Base-by-base conservation (phyloP, 208 protist genomes). In the Herpetomonas tarakana region DNA sequence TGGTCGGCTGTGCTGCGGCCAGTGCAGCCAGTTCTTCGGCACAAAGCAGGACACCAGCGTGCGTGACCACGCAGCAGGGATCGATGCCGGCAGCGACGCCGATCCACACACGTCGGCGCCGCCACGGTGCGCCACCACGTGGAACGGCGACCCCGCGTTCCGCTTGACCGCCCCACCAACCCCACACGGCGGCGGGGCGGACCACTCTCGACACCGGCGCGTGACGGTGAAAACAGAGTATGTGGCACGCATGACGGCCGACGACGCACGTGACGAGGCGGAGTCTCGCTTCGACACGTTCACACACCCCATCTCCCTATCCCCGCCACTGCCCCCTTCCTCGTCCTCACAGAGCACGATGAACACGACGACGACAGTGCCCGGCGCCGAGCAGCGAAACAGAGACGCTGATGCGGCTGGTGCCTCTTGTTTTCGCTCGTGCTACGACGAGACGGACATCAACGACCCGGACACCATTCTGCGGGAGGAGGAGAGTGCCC, bases 21-120 rank as follows among this genome's bases (percentile, higher is more conserved):
- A 77, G 39, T 90, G 83, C 68, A 79, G 78, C 35, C 76, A 64
- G 14, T 78, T 73, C 59, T 63, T 78, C 26, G 78, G 83, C 18
- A 78, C 70, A 30, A 71, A 76, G 52, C 75, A 81, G 49, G 71
- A 81, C 67, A 81, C 69, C 14, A 73, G 56, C 21, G 69, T 69
- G 26, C 46, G 26, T 24, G 30, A 6, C 24, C 6, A 6, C 22
- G 28, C 25, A 3, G 44, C 18, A 9, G 39, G 16, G 7, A 18
- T 18, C 7, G 18, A 52, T 52, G 26, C 7, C 21, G 21, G 52
- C 68, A 22, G 55, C 61, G 9, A 47, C 61, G 24, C 35, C 45
- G 19, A 49, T 27, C 50, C 24, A 35, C 26, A 16, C 46, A 21
- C 24, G n/a, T n/a, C n/a, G n/a, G n/a, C n/a, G n/a, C n/a, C n/a